Evolutionary conservation across 2,329 filamentous ascomycete genomes (phyloP), one percentile per base, ranked within the genome.

Genomic region (Cladosporium sp.): DNA sequence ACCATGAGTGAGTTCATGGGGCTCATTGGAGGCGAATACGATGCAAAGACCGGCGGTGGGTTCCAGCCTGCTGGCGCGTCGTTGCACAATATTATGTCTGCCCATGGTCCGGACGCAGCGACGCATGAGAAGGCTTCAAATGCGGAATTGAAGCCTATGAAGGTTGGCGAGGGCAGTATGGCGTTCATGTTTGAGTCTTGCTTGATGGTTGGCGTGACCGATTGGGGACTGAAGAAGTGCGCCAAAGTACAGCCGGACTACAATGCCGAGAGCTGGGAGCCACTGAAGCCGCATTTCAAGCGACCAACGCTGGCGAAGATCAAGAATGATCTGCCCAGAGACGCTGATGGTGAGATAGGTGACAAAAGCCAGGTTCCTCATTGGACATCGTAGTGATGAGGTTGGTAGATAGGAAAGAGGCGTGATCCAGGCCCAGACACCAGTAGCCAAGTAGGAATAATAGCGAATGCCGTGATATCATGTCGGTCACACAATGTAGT

Each of bases 201-300:
- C 65, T 73, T 90, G 64, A 90, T 91, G 87, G 83, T 91, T 2
- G 89, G 88, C 1, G 88, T 92, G 32, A 90, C 89, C 1, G 86
- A 90, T 66, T 92, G 89, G 88, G 89, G 88, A 1, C 77, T 91
- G 68, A 89, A 87, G 77, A 86, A 86, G 68, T 94, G 88, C 74
- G 79, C 83, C 73, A 91, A 91, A 78, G 85, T 91, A 49, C 89
- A 91, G 80, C 83, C 87, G 70, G 86, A 86, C 65, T 96, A 95
- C 74, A 93, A 88, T 75, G 87, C 88, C 66, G 90, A 96, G 81
- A 93, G 91, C 76, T 97, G 92, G 92, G 88, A 81, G 71, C 77
- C 79, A 15, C 68, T 84, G 70, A 82, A 82, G 73, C 75, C 81
- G 66, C 80, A 79, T 64, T 84, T 84, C 68, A 38, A 65, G 54